Evolutionary conservation across 257 asterid genomes (phyloP).

Genomic region (Solanum tarijense): DNA sequence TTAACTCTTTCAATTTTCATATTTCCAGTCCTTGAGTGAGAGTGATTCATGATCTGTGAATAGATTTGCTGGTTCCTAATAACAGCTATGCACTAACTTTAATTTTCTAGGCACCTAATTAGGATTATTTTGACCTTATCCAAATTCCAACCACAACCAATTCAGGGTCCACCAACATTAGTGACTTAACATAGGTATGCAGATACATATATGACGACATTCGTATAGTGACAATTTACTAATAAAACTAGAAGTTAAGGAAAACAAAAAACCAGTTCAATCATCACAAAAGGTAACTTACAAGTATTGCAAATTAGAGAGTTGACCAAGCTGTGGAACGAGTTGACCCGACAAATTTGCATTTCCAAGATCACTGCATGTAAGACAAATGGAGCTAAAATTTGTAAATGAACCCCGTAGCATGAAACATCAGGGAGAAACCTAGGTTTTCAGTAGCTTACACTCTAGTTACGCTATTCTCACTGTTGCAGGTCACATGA

Average conservation of each 20-base stretch:
- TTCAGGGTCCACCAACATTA: neutral
- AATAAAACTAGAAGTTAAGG: neutral
- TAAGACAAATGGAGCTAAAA: slow-evolving; percentile 2
- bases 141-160: neutral
- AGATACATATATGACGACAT: neutral
- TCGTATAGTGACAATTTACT: neutral
- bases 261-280: neutral
- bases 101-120: neutral
- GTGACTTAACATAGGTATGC: neutral
- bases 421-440: neutral
- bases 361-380: slow-evolving; percentile 88
- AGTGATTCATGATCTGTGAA: neutral
- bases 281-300: slow-evolving; percentile 29
- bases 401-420: neutral
- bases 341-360: slow-evolving; percentile 86
- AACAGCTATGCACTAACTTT: neutral
- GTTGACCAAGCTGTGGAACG: slow-evolving; percentile 88
- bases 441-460: slow-evolving; percentile 23
- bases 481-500: slow-evolving; percentile 83
- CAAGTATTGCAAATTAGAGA: slow-evolving; percentile 71
- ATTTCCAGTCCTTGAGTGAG: neutral
- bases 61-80: neutral
- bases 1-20: neutral
- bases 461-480: slow-evolving; percentile 86
- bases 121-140: neutral